These are phyloP conservation scores for Coemansia sp. DNA, from an alignment of 192 early-diverging fungal genomes.

Conservation along the genomic window DNA sequence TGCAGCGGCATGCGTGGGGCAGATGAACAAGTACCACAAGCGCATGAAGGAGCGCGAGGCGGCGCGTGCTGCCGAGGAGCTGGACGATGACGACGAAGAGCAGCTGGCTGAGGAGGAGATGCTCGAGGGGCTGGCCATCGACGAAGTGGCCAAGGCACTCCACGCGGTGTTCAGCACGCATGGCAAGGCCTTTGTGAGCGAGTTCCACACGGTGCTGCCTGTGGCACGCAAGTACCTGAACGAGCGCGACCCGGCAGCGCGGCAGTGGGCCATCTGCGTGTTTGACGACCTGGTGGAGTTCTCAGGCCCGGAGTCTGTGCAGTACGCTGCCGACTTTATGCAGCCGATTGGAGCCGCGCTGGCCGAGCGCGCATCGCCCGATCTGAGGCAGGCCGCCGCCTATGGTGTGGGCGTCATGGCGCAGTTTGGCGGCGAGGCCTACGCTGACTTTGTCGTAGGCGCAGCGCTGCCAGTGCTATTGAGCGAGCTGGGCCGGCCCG, in stretches of 20 bases:
- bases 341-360: conserved; percentile 40
- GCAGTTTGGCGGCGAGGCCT: conserved; percentile 82
- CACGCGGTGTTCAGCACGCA: conserved; percentile 81
- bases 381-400: conserved; percentile 91
- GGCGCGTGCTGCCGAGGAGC: conserved; percentile 72
- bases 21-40: conserved; percentile 76
- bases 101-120: conserved; percentile 79
- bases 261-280: conserved; percentile 94
- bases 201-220: conserved; percentile 81
- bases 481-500: conserved; percentile 63
- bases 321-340: conserved; percentile 64
- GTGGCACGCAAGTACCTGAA: conserved; percentile 66
- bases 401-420: conserved; percentile 95
- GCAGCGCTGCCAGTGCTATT: conserved; percentile 79
- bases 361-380: conserved; percentile 45
- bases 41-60: conserved; percentile 77
- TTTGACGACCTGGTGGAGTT: conserved; percentile 94
- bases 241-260: conserved; percentile 66
- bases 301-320: conserved; percentile 69
- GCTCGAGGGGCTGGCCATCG: conserved; percentile 59
- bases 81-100: conserved; percentile 94
- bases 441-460: conserved; percentile 67
- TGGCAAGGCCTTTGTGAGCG: conserved; percentile 69
- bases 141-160: conserved; percentile 80
- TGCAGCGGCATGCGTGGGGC: conserved; percentile 65